These are phyloP conservation scores for Starmerella potacharoeniae DNA, from an alignment of 805 yeast genomes.

Conservation along the genomic window DNA sequence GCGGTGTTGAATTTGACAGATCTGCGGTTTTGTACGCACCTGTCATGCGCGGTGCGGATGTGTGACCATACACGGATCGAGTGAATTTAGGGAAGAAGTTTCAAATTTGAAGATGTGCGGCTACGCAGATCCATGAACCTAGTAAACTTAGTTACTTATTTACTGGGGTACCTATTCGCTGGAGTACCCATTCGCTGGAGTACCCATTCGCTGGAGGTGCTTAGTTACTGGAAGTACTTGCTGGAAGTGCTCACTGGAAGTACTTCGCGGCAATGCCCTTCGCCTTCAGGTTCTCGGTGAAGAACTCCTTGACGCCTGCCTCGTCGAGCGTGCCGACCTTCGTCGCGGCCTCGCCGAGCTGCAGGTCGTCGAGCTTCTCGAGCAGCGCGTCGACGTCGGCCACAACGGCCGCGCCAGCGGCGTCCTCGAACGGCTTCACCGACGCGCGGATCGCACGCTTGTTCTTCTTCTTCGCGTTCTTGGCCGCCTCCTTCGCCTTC, in stretches of 20 bases:
- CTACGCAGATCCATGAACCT: too few species aligned
- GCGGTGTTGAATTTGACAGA: too few species aligned
- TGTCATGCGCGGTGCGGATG: too few species aligned
- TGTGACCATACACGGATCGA: too few species aligned
- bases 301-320: conserved; percentile 38
- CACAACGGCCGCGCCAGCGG: conserved; percentile 38
- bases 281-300: conserved; percentile 18
- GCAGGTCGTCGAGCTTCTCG: conserved; percentile 68
- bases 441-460: conserved; percentile 75
- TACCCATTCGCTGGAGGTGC: neutral
- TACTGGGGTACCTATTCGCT: neutral
- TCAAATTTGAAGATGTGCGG: too few species aligned
- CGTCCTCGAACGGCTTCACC: conserved; percentile 68
- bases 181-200: too few species aligned
- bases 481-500: conserved; percentile 91
- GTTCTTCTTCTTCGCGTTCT: conserved; percentile 86
- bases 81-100: too few species aligned
- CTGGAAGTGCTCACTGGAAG: conserved; percentile 19
- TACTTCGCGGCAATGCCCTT: conserved; percentile 24
- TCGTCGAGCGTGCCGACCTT: conserved; percentile 52
- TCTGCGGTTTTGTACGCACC: too few species aligned
- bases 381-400: conserved; percentile 69
- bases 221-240: conserved; percentile 24
- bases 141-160: too few species aligned
- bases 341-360: conserved; percentile 62